These are phyloP conservation scores for Sporormia fimetaria DNA, from an alignment of 495 filamentous ascomycete genomes.

Conservation along the genomic window DNA sequence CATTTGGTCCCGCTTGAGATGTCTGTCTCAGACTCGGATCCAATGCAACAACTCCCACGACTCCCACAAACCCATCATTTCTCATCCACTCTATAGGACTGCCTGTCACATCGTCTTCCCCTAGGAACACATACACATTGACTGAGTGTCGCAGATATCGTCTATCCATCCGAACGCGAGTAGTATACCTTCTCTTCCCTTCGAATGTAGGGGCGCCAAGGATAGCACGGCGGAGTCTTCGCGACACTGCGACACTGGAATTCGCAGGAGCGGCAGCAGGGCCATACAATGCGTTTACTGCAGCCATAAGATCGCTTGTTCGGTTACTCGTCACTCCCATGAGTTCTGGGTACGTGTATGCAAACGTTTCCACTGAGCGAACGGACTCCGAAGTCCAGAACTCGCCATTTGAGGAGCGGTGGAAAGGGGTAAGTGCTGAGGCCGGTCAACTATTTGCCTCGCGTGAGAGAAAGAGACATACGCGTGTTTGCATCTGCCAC, in stretches of 20 bases:
- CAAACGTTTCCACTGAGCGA: conserved; percentile 34
- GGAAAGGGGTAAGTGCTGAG: conserved; percentile 37
- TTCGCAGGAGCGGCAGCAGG: conserved; percentile 18
- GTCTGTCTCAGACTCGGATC: no score
- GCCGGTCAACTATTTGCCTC: background rate
- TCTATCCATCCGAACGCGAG: no score
- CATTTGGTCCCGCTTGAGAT: no score
- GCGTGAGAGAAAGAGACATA: conserved; percentile 12
- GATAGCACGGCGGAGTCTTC: background rate
- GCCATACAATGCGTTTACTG: conserved; percentile 47
- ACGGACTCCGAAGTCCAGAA: conserved; percentile 34
- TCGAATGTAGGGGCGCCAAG: no score
- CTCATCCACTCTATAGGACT: no score
- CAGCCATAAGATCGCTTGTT: conserved; percentile 32
- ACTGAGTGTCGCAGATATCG: no score
- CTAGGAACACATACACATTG: no score
- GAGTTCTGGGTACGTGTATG: conserved; percentile 53
- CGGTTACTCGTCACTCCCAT: conserved; percentile 21
- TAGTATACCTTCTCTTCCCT: no score
- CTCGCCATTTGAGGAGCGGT: conserved; percentile 26
- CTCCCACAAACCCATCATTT: no score
- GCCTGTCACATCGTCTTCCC: no score
- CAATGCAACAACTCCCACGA: no score
- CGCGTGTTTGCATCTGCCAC: conserved; percentile 29
- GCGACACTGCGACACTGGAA: conserved; percentile 21